Evolutionary conservation across 345 rosid genomes (phyloP).

Genomic region (Eutrema japonicum): DNA sequence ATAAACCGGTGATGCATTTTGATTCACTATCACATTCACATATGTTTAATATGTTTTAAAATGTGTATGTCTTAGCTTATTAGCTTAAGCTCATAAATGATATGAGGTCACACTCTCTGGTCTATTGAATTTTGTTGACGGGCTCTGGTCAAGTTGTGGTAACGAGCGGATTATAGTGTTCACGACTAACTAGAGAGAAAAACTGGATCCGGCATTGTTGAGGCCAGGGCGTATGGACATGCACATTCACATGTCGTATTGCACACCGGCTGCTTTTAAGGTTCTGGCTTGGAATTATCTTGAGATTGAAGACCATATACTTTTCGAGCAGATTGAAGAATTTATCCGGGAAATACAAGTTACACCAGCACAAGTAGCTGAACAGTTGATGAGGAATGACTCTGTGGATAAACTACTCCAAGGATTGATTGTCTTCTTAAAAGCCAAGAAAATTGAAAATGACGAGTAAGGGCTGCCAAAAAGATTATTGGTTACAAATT

Average conservation of each 20-base stretch:
- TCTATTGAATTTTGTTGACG: conserved; percentile 68
- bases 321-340: conserved; percentile 48
- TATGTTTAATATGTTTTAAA: background rate
- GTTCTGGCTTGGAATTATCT: conserved; percentile 53
- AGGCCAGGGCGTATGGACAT: conserved; percentile 78
- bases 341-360: conserved; percentile 30
- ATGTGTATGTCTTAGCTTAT: no score
- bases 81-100: background rate
- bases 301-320: conserved; percentile 32
- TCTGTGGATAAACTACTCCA: conserved; percentile 41
- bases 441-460: conserved; percentile 33
- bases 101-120: conserved; percentile 52
- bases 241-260: conserved; percentile 67
- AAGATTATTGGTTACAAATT: background rate
- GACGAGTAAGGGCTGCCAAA: background rate
- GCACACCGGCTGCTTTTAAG: conserved; percentile 48
- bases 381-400: conserved; percentile 53
- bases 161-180: conserved; percentile 72
- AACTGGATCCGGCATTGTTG: conserved; percentile 62
- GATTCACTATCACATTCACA: background rate
- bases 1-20: conserved; percentile 25
- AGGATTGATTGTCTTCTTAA: conserved; percentile 46
- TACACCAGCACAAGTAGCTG: conserved; percentile 59
- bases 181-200: conserved; percentile 68
- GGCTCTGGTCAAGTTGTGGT: conserved; percentile 67